phyloP scores from a whole-genome alignment of 2,329 filamentous ascomycete species.

The Alternaria longipes region DNA sequence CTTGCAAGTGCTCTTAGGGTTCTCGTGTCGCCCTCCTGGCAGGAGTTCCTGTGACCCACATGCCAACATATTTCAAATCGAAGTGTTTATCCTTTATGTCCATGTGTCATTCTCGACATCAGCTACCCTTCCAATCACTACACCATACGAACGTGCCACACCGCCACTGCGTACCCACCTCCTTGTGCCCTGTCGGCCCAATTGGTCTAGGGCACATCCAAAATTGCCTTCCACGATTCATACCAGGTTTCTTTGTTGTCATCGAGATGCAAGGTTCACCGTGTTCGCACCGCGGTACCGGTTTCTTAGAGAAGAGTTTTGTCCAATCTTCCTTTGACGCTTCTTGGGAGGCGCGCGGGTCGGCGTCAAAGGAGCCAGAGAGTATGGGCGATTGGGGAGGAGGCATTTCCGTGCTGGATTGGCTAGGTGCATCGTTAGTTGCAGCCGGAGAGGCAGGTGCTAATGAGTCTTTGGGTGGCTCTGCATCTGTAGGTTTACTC shows the following conservation, averaged over 20 bases:
- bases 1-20: not conserved
- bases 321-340: slow-evolving; percentile 81
- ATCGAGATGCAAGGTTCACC: slow-evolving; percentile 77
- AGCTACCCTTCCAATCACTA: slow-evolving; percentile 65
- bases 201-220: slow-evolving; percentile 77
- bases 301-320: slow-evolving; percentile 79
- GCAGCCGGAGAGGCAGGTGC: slow-evolving; percentile 9
- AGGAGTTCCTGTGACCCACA: not conserved
- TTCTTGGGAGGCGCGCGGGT: slow-evolving; percentile 63
- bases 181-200: slow-evolving; percentile 85
- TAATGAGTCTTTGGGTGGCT: slow-evolving; percentile 7
- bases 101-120: not conserved
- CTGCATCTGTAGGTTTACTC: slow-evolving; percentile 21
- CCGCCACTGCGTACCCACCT: slow-evolving; percentile 84
- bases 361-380: slow-evolving; percentile 23
- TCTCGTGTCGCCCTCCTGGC: not conserved
- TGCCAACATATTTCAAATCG: not conserved
- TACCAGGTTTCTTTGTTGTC: slow-evolving; percentile 86
- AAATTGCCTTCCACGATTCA: slow-evolving; percentile 76
- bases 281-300: slow-evolving; percentile 84
- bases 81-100: not conserved
- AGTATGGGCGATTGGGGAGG: slow-evolving; percentile 7
- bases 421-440: slow-evolving; percentile 7
- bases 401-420: slow-evolving; percentile 10
- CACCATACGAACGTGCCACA: slow-evolving; percentile 84